Percentiles rank a stretch among this genome's conserved stretches.
phyloP scores from a whole-genome alignment of 305 asterid genomes.

The Fraxinus paxiana region DNA sequence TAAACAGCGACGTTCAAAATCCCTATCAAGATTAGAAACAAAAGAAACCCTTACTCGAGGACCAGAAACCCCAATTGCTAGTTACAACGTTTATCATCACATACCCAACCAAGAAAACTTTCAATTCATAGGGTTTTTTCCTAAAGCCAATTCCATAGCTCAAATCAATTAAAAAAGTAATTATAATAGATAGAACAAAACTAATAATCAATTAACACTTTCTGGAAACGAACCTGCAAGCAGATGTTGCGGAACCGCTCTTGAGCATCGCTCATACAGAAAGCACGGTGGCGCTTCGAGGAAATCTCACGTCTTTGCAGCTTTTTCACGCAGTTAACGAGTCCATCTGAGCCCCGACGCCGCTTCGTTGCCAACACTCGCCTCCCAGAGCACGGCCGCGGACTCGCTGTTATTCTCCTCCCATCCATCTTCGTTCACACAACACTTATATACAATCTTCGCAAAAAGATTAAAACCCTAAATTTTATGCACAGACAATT shows the following conservation, averaged over 20 bases:
- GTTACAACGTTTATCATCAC: slow-evolving; percentile 14
- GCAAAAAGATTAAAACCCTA: slow-evolving; percentile 33
- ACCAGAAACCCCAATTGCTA: slow-evolving; percentile 24
- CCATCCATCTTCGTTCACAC: slow-evolving; percentile 59
- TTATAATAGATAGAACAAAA: not conserved
- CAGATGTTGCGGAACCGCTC: slow-evolving; percentile 88
- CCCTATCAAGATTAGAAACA: not conserved
- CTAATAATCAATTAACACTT: not conserved
- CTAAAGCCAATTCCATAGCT: slow-evolving; percentile 8
- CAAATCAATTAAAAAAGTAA: not conserved
- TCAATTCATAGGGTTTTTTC: slow-evolving; percentile 13
- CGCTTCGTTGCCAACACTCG: slow-evolving; percentile 93
- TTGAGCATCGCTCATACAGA: slow-evolving; percentile 92
- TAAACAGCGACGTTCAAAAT: not conserved
- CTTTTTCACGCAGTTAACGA: slow-evolving; percentile 91
- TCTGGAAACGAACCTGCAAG: slow-evolving; percentile 54
- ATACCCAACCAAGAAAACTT: slow-evolving; percentile 11
- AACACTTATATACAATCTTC: slow-evolving; percentile 22
- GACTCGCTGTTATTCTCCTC: slow-evolving; percentile 85
- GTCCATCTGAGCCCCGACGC: slow-evolving; percentile 66
- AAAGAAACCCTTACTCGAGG: slow-evolving; percentile 16
- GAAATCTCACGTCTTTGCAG: slow-evolving; percentile 92
- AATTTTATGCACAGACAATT: slow-evolving; percentile 23
- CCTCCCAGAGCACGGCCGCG: slow-evolving; percentile 87
- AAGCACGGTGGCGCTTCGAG: slow-evolving; percentile 76